phyloP scores from a whole-genome alignment of 345 rosid genomes.

The Populus davidiana region DNA sequence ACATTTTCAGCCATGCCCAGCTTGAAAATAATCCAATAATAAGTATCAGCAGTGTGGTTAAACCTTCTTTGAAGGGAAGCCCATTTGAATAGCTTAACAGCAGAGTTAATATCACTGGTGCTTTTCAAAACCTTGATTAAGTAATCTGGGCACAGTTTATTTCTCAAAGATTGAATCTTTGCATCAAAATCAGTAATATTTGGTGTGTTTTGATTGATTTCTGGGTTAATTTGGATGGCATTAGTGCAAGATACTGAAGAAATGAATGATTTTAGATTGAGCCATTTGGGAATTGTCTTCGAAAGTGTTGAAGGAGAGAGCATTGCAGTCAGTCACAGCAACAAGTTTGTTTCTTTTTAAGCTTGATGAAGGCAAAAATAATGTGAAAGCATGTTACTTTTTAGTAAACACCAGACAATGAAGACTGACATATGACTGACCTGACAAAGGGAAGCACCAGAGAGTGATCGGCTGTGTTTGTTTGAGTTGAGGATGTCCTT shows the following conservation, averaged over 20 bases:
- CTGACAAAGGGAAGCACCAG: slow-evolving; percentile 16
- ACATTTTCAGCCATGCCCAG: slow-evolving; percentile 49
- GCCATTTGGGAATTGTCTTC: slow-evolving; percentile 28
- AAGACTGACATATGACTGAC: slow-evolving; percentile 3
- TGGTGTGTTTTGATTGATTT: slow-evolving; percentile 15
- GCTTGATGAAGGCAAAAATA: neutral
- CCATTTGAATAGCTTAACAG: slow-evolving; percentile 55
- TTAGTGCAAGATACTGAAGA: slow-evolving; percentile 37
- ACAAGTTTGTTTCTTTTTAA: neutral
- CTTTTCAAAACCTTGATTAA: slow-evolving; percentile 38
- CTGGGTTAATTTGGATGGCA: slow-evolving; percentile 16
- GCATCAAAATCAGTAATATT: slow-evolving; percentile 25
- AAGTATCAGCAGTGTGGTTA: slow-evolving; percentile 43
- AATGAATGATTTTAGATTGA: slow-evolving; percentile 21
- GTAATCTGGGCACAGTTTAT: slow-evolving; percentile 36
- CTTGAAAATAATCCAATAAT: slow-evolving; percentile 43
- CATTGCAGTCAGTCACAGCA: slow-evolving; percentile 23
- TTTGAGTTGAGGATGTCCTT: neutral
- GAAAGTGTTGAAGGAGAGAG: slow-evolving; percentile 29
- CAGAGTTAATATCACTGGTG: slow-evolving; percentile 35
- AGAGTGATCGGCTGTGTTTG: neutral
- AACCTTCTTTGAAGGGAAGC: slow-evolving; percentile 41
- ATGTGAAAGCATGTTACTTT: neutral
- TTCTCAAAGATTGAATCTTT: slow-evolving; percentile 33
- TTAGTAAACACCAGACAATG: neutral